Conservation (phyloP, 805 yeast species). For the Hanseniaspora guilliermondii region DNA sequence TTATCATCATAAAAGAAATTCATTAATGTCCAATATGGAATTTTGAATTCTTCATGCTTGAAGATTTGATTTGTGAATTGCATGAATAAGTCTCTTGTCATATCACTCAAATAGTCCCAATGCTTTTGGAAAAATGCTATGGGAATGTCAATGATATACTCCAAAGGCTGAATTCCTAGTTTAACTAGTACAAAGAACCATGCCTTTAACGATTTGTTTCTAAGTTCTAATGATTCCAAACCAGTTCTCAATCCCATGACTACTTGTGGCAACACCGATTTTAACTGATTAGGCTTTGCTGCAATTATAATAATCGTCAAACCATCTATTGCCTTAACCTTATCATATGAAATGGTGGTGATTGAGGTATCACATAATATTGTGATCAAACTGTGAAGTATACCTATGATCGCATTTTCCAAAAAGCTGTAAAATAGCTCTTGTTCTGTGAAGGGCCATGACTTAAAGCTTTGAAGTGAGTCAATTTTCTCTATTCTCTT, state of each 20-base stretch:
- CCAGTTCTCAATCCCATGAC: slow-evolving; percentile 77
- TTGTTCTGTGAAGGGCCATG: slow-evolving; percentile 24
- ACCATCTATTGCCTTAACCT: slow-evolving; percentile 59
- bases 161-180: slow-evolving; percentile 45
- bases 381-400: slow-evolving; percentile 69
- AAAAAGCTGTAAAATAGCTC: slow-evolving; percentile 32
- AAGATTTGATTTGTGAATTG: slow-evolving; percentile 5
- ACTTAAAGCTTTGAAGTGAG: slow-evolving; percentile 18
- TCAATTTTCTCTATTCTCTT: slow-evolving; percentile 13
- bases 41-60: slow-evolving; percentile 24
- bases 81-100: slow-evolving; percentile 38
- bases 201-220: slow-evolving; percentile 49
- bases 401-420: slow-evolving; percentile 53
- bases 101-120: slow-evolving; percentile 41
- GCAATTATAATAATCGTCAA: slow-evolving; percentile 49
- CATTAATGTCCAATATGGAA: slow-evolving; percentile 3
- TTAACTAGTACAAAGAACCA: slow-evolving; percentile 51
- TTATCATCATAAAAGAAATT: slow-evolving; percentile 1
- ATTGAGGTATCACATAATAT: slow-evolving; percentile 65
- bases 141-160: slow-evolving; percentile 59
- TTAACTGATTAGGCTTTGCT: slow-evolving; percentile 40
- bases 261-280: slow-evolving; percentile 69
- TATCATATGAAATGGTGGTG: slow-evolving; percentile 57
- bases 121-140: slow-evolving; percentile 61
- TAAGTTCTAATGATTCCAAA: slow-evolving; percentile 49